phyloP scores from a whole-genome alignment of 2,329 filamentous ascomycete species.

The Cryphonectria japonica region DNA sequence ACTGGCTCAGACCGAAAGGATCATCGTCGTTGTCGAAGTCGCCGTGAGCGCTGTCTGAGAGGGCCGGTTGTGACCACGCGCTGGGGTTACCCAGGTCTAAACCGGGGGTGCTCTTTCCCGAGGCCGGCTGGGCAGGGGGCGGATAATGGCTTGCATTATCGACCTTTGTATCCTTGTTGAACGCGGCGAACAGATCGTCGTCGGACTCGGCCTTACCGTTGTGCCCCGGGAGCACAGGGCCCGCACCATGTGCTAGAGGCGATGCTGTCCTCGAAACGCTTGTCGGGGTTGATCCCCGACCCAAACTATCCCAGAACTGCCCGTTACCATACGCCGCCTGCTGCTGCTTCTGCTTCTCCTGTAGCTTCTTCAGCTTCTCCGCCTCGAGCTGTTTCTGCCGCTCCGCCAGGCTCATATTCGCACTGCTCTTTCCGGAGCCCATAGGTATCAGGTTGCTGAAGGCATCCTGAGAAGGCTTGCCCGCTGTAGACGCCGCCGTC shows the following conservation, averaged over 20 bases:
- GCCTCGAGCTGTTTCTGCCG: slow-evolving; percentile 70
- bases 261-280: slow-evolving; percentile 52
- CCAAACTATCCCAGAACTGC: slow-evolving; percentile 77
- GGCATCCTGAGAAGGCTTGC: slow-evolving; percentile 67
- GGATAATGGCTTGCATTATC: slow-evolving; percentile 69
- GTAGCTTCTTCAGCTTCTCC: slow-evolving; percentile 73
- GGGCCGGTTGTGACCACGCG: slow-evolving; percentile 52
- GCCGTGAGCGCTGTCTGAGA: slow-evolving; percentile 35
- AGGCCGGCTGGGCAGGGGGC: slow-evolving; percentile 50
- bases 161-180: slow-evolving; percentile 68
- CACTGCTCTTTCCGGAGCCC: slow-evolving; percentile 61
- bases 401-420: slow-evolving; percentile 78
- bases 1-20: slow-evolving; percentile 77
- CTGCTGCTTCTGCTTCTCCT: slow-evolving; percentile 70
- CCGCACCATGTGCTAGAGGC: slow-evolving; percentile 42
- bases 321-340: slow-evolving; percentile 79
- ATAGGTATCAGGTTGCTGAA: slow-evolving; percentile 77
- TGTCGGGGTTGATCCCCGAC: slow-evolving; percentile 48
- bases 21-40: slow-evolving; percentile 76
- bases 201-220: slow-evolving; percentile 50
- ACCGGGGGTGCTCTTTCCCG: slow-evolving; percentile 50
- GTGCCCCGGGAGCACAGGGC: slow-evolving; percentile 35
- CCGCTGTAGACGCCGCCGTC: slow-evolving; percentile 34
- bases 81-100: slow-evolving; percentile 58
- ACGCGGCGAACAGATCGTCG: slow-evolving; percentile 69